Base-by-base conservation (phyloP, 306 rosid species). In the Lathyrus aphaca region DNA sequence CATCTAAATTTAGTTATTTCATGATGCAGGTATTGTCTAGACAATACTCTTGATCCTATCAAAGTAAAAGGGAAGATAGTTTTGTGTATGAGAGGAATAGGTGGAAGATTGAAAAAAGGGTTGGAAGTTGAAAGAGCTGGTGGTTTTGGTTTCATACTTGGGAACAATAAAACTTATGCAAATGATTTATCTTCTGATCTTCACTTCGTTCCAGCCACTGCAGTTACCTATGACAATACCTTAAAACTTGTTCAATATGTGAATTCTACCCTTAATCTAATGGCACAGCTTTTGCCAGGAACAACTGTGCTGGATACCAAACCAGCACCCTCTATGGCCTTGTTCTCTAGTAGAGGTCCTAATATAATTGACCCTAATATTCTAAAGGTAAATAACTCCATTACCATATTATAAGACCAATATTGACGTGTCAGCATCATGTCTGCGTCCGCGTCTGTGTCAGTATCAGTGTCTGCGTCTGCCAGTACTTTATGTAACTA, bases 341-440 rank as follows among this genome's bases (percentile, higher is more conserved):
- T 80, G 18, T 93, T 93, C 83, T 64, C 89, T 40, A 90, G 97
- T 38, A 82, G 98, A 79, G 97, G 98, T 75, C 98, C 98, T n/a
- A 93, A 89, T 67, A 25, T 74, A 25, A 39, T 93, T 71, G 97
- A 93, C 46, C 94, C 90, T 29, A 81, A 78, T 62, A 74, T 93
- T 74, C 87, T 93, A 32, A 93, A 93, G 96, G 98, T 89, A 42
- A 55, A 8, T 35, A 42, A 55, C 9, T 35, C 4, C 55, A 23
- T 1, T 13, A 1, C 15, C 4, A 12, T 1, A 13, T 18, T 40
- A 37, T 3, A 27, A 3, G 29, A 25, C 29, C 29, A 25, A 25
- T 25, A 4, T 25, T n/a, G n/a, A n/a, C n/a, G n/a, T n/a, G n/a
- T n/a, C n/a, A n/a, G n/a, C n/a, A n/a, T n/a, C n/a, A n/a, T n/a